Base-by-base conservation (phyloP, 345 rosid species). In the Salix caprea region DNA sequence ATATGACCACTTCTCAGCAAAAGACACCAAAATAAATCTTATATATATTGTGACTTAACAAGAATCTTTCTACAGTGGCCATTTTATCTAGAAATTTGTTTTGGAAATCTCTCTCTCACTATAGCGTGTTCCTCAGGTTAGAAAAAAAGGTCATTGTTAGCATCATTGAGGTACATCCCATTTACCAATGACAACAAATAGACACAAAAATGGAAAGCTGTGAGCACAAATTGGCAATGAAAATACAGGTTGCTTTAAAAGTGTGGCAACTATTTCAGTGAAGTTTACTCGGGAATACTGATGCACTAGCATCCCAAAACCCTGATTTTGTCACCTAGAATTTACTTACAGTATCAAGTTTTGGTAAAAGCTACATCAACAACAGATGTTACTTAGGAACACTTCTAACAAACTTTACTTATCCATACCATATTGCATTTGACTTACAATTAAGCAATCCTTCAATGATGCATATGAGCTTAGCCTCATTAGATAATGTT, bases 381-480 rank as follows among this genome's bases (percentile, higher is more conserved):
- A 42, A 2, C 46, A 42, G 11, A 42, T 42, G 46, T 42, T 42
- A 42, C 14, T 42, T 42, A 0, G 46, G 69, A 39, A 40, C 14
- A 62, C 2, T 15, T 42, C 0, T 1, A 8, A 15, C 64, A 58
- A n/a, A 21, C 13, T 48, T 68, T 7, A 67, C 72, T 67, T 34
- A 52, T 15, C 36, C 64, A 14, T 36, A 8, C 50, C 72, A 50
- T 42, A 42, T 13, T 37, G 65, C 67, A 46, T 50, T n/a, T 36
- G 62, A 46, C 32, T 68, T 67, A 65, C 16, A 67, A 5, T 68
- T 23, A 52, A 34, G 78, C 64, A 75, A 68, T 23, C 72, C 50
- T 54, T 32, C 40, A 34, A 76, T 13, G 73, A 32, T 21, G 56
- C 40, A 23, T 68, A 69, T 32, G 58, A 76, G 37, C 60, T 58